These are phyloP conservation scores for Bipolaris sorokiniana DNA, from an alignment of 2,329 filamentous ascomycete genomes.

Conservation along the genomic window DNA sequence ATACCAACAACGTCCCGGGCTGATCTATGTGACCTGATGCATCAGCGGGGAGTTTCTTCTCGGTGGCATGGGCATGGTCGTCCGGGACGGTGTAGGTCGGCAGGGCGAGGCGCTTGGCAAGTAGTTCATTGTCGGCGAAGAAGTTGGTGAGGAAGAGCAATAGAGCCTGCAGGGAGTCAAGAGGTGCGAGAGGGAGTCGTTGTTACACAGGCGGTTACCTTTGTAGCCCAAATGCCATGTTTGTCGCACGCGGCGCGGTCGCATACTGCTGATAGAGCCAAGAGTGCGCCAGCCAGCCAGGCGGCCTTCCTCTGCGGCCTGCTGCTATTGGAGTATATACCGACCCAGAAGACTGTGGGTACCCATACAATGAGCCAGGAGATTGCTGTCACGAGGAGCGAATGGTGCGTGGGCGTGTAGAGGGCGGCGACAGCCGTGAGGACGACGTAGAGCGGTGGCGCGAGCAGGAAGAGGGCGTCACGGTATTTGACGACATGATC, in stretches of 20 bases:
- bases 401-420: slow-evolving; percentile 47
- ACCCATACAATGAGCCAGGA: slow-evolving; percentile 53
- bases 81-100: slow-evolving; percentile 32
- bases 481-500: slow-evolving; percentile 43
- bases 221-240: slow-evolving; percentile 53
- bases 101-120: slow-evolving; percentile 32
- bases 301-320: slow-evolving; percentile 33
- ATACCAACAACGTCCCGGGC: slow-evolving; percentile 39
- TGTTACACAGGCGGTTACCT: slow-evolving; percentile 43
- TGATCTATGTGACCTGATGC: slow-evolving; percentile 25
- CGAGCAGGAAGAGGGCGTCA: slow-evolving; percentile 29
- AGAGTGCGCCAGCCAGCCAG: slow-evolving; percentile 52
- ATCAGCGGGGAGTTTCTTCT: slow-evolving; percentile 25
- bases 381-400: slow-evolving; percentile 51
- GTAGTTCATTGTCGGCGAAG: slow-evolving; percentile 36
- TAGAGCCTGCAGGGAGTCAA: slow-evolving; percentile 37
- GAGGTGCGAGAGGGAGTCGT: neutral
- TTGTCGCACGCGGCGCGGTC: slow-evolving; percentile 53
- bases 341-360: slow-evolving; percentile 41
- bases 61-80: slow-evolving; percentile 24
- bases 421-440: slow-evolving; percentile 44
- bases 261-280: slow-evolving; percentile 53
- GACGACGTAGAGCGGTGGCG: slow-evolving; percentile 45
- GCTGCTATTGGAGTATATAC: slow-evolving; percentile 38
- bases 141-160: slow-evolving; percentile 44